phyloP scores from a whole-genome alignment of 2,329 filamentous ascomycete genomes.

The Claviceps africana region DNA sequence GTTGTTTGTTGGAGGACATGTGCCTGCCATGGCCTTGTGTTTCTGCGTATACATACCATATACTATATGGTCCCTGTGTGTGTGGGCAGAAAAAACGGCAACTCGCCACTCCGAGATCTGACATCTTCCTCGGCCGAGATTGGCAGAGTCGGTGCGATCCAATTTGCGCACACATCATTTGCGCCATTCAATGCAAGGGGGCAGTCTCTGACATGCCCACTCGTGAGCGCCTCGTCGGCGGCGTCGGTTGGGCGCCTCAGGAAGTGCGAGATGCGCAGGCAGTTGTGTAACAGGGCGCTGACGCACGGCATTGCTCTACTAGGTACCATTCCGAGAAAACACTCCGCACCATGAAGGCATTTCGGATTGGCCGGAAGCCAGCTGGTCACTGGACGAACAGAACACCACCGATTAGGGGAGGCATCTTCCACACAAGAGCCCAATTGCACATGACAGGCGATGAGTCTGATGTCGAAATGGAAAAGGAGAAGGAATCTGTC shows the following conservation, averaged over 20 bases:
- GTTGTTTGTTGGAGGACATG: neutral
- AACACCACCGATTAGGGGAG: constrained; percentile 44
- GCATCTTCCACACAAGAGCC: constrained; percentile 14
- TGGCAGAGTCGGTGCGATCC: neutral
- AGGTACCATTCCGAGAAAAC: constrained; percentile 44
- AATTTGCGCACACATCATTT: neutral
- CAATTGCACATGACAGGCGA: constrained; percentile 6
- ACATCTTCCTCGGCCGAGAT: neutral
- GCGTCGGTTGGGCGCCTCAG: neutral
- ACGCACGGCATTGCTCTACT: constrained; percentile 7
- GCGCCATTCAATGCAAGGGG: neutral
- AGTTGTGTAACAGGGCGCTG: constrained; percentile 6
- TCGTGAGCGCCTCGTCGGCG: neutral
- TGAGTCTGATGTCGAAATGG: constrained; percentile 5
- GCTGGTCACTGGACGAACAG: constrained; percentile 41
- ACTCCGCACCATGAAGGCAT: constrained; percentile 42
- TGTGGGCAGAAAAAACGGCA: neutral
- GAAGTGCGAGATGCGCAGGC: neutral
- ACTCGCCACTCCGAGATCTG: neutral
- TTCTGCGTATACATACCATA: neutral
- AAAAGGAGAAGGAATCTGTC: constrained; percentile 6
- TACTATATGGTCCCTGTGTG: neutral
- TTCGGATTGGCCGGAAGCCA: constrained; percentile 43
- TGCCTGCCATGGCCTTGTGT: neutral
- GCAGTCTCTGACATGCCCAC: neutral